Percentiles rank a stretch among this genome's conserved stretches.
phyloP scores from a whole-genome alignment of 768 basidiomycete genomes.

The Nevesoporus exiguus region DNA sequence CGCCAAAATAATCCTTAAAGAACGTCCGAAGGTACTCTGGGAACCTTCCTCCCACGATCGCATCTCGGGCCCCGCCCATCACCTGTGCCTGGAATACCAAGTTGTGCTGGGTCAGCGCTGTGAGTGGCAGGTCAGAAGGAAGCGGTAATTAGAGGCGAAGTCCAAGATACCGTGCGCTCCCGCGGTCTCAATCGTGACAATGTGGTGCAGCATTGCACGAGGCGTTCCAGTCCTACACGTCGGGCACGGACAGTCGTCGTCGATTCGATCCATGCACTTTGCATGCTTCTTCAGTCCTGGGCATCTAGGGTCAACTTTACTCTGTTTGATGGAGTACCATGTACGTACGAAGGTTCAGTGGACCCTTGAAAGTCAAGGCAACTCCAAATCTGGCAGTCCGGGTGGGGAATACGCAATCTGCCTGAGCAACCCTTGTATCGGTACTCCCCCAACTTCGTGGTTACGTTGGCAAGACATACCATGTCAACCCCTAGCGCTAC shows the following conservation, averaged over 20 bases:
- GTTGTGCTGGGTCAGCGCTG: constrained; percentile 82
- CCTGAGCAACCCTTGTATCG: constrained; percentile 41
- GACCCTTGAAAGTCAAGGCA: constrained; percentile 77
- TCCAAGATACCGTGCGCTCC: constrained; percentile 71
- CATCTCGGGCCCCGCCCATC: constrained; percentile 81
- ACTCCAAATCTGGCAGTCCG: constrained; percentile 90
- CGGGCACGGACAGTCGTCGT: constrained; percentile 79
- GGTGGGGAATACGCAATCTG: constrained; percentile 92
- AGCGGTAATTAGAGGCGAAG: constrained; percentile 16
- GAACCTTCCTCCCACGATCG: constrained; percentile 74
- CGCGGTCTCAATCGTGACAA: constrained; percentile 73
- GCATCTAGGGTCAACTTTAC: constrained; percentile 10
- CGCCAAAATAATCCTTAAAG: constrained; percentile 74
- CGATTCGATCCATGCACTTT: constrained; percentile 68
- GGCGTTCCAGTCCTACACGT: constrained; percentile 68
- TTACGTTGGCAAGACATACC: constrained; percentile 41
- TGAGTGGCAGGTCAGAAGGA: constrained; percentile 10
- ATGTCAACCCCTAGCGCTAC: constrained; percentile 92
- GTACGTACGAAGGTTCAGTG: constrained; percentile 70
- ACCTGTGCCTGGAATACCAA: constrained; percentile 82
- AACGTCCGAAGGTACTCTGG: constrained; percentile 74
- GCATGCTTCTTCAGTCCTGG: constrained; percentile 60
- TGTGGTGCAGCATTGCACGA: constrained; percentile 73
- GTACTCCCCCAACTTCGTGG: background rate
- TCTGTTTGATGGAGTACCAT: background rate